These are phyloP conservation scores for Ophiostoma fasciatum DNA, from an alignment of 2,329 filamentous ascomycete genomes.

Conservation along the genomic window DNA sequence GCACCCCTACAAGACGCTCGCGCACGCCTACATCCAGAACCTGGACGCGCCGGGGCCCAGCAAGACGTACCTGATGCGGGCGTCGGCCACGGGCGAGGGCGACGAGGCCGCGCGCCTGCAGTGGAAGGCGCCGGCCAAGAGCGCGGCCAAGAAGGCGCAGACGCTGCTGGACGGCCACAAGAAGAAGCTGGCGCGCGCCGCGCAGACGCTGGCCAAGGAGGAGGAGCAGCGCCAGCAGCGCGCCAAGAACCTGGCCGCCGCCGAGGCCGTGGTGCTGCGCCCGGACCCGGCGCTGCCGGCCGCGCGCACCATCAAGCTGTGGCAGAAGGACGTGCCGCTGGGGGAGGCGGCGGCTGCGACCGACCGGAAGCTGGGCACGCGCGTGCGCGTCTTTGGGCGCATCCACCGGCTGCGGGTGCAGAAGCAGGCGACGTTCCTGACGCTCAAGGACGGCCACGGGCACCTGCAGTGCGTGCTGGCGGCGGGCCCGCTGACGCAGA, in stretches of 20 bases:
- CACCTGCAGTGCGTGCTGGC: slow-evolving; percentile 73
- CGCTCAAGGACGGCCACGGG: slow-evolving; percentile 71
- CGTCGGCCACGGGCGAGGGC: slow-evolving; percentile 45
- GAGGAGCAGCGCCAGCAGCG: slow-evolving; percentile 59
- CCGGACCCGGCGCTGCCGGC: slow-evolving; percentile 65
- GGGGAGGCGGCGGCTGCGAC: slow-evolving; percentile 32
- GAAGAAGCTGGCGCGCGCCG: slow-evolving; percentile 72
- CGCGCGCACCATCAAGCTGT: slow-evolving; percentile 59
- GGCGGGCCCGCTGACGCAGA: slow-evolving; percentile 65
- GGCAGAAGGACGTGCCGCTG: slow-evolving; percentile 22
- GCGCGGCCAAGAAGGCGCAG: slow-evolving; percentile 71
- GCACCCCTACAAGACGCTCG: slow-evolving; percentile 65
- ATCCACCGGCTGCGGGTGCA: slow-evolving; percentile 71
- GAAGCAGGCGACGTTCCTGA: slow-evolving; percentile 76
- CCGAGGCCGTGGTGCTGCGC: slow-evolving; percentile 57
- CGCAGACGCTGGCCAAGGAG: slow-evolving; percentile 55
- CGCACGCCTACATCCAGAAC: slow-evolving; percentile 62
- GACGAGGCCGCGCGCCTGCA: slow-evolving; percentile 48
- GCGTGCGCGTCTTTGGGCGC: slow-evolving; percentile 67
- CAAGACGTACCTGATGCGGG: slow-evolving; percentile 51
- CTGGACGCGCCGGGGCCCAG: slow-evolving; percentile 35
- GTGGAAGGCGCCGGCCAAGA: slow-evolving; percentile 75
- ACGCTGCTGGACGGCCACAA: slow-evolving; percentile 60
- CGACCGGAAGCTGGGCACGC: slow-evolving; percentile 55
- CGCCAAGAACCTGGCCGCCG: slow-evolving; percentile 57